Evolutionary conservation across 352 stramenopile genomes (phyloP), one percentile per base, ranked within the genome.

Genomic region (Blastocystis sp.): DNA sequence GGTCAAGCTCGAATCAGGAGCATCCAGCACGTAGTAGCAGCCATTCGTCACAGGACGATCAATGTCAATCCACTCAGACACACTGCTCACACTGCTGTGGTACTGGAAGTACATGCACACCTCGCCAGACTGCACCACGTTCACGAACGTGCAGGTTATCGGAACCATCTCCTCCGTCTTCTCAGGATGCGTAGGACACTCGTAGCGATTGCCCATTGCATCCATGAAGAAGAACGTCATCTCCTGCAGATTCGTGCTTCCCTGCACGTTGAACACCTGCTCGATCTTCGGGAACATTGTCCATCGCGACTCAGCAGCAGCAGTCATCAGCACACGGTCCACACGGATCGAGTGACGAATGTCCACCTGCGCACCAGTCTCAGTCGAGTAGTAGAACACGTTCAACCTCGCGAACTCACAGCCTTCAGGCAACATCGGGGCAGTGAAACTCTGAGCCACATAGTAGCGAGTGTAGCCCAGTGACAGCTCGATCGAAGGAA

Each of bases 161-260:
- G 73, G 73, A 2, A 85, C 54, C 30, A 37, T 43, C 39, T 55
- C 50, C 16, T 66, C 26, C 9, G 53, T 68, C 50, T 68, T 43
- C 73, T 85, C 73, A 30, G 73, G 73, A 68, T 55, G 73, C 56
- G 73, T 85, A 5, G 7, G 11, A 37, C 73, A 85, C 8, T 66
- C 9, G 39, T 85, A 85, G 20, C 24, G 13, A 13, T 20, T 47
- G 53, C 50, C 73, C 16, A 18, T n/a, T 20, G 73, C 26, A 43
- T 85, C 59, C 73, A 66, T 85, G 73, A 85, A 85, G 73, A 85
- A 85, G 73, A 85, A 85, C n/a, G 50, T 16, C 73, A 85, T 85
- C 50, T 85, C 47, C 73, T 85, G 73, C 11, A 85, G 30, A n/a
- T 64, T 85, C 39, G 73, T 85, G n/a, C 43, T 68, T 24, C 73